Conservation (phyloP, 495 filamentous ascomycete genomes). For the Aspergillus asperescens region DNA sequence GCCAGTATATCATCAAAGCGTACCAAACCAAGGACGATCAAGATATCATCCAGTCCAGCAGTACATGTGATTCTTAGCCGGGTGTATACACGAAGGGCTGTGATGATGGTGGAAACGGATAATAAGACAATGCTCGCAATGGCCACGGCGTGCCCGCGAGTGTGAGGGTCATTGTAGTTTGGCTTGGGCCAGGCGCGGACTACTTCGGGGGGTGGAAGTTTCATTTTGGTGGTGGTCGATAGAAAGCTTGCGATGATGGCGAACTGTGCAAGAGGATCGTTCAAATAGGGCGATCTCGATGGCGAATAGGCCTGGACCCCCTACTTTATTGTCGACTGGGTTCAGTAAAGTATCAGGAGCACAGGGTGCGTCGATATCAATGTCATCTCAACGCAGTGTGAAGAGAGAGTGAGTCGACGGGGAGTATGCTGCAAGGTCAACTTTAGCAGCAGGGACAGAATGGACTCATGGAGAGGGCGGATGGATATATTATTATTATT, state of each 20-base stretch:
- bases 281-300: not conserved
- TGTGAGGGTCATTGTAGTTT: constrained; percentile 50
- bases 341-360: constrained; percentile 9
- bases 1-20: not conserved
- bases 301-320: not conserved
- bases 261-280: not conserved
- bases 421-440: not conserved
- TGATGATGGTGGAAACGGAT: constrained; percentile 35
- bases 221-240: constrained; percentile 21
- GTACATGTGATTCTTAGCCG: constrained; percentile 41
- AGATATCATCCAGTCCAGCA: constrained; percentile 45
- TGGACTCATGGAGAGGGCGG: not conserved
- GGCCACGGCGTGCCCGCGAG: constrained; percentile 42
- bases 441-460: not conserved
- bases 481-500: no score
- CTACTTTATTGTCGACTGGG: not conserved
- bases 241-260: not conserved
- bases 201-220: constrained; percentile 41
- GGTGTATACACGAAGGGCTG: constrained; percentile 45
- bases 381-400: not conserved
- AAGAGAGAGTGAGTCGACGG: not conserved
- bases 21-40: constrained; percentile 39
- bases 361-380: constrained; percentile 3
- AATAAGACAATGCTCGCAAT: constrained; percentile 39
- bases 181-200: constrained; percentile 48